Percentiles rank a stretch among this genome's conserved stretches.
phyloP scores from a whole-genome alignment of 768 basidiomycete genomes.

The Tylopilus intermedius region DNA sequence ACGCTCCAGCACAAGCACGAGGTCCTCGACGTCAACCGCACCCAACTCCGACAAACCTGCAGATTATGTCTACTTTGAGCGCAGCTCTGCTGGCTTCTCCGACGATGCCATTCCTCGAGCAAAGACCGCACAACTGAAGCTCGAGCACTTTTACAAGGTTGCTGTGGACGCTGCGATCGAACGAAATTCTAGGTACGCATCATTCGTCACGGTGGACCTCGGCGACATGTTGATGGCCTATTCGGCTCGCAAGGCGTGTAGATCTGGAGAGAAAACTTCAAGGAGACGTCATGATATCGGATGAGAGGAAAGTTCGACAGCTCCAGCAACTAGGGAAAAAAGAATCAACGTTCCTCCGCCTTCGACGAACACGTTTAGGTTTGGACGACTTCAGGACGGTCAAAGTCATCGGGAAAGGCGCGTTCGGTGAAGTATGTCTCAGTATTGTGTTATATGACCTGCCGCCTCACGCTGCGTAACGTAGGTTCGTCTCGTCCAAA shows the following conservation, averaged over 20 bases:
- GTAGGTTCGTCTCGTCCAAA: conserved; percentile 89
- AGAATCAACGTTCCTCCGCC: conserved; percentile 82
- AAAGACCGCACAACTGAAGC: conserved; percentile 88
- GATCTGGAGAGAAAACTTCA: conserved; percentile 81
- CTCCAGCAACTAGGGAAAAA: conserved; percentile 79
- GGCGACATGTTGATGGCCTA: conserved; percentile 1
- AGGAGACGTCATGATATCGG: conserved; percentile 61
- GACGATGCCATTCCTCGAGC: conserved; percentile 78
- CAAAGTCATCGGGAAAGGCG: conserved; percentile 98
- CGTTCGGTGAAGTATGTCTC: conserved; percentile 84
- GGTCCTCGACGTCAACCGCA: conserved; percentile 20
- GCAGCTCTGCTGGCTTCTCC: conserved; percentile 70
- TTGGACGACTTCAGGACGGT: conserved; percentile 92
- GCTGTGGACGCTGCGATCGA: conserved; percentile 95
- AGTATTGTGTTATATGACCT: not conserved
- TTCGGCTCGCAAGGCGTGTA: conserved; percentile 56
- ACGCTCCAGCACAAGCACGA: conserved; percentile 29
- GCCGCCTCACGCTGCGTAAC: not conserved
- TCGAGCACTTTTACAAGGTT: conserved; percentile 96
- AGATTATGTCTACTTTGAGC: conserved; percentile 92
- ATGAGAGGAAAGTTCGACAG: conserved; percentile 84
- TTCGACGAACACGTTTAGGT: conserved; percentile 85
- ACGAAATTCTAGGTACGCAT: conserved; percentile 74
- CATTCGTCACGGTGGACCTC: not conserved
- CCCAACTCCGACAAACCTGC: conserved; percentile 35